Base-by-base conservation (phyloP, 2,329 filamentous ascomycete species). In the Verticillium alfalfae region DNA sequence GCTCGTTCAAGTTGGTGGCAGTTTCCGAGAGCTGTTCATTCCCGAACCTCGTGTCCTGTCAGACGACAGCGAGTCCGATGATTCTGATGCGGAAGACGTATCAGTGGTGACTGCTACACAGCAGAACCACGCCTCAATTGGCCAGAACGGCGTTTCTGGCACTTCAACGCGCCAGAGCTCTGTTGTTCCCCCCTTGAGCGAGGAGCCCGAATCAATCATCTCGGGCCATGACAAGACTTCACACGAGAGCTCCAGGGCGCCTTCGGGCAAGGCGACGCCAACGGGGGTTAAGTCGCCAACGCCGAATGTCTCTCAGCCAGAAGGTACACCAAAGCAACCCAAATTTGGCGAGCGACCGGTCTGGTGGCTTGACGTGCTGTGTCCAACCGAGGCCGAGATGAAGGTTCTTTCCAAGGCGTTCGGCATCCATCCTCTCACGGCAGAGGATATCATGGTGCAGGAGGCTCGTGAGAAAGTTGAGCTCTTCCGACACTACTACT, bases 381-480 rank as follows among this genome's bases (percentile, higher is more conserved):
- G 86, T 55, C 95, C 95, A 1, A 97, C 93, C 0, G 93, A 98
- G 70, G 87, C 88, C 0, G 95, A 99, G 76, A 98, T 99, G 95
- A 94, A 93, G 72, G 87, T 95, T 9, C 84, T 99, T 49, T 88
- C 92, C 36, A 96, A 96, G 71, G 85, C 95, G 0, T 99, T 99
- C 72, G 92, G 93, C 16, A 97, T 99, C 63, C 95, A 99, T 76
- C 93, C 95, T 0, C 79, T 99, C 62, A 99, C 95, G 0, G 89
- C 92, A 1, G 95, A 99, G 75, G 95, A 99, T 72, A 97, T 99
- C 69, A 89, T 98, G 84, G 89, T 97, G 80, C 92, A 98, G 73
- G 95, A 99, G 78, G 91, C 93, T 49, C 93, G 95, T 26, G 95
- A 99, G 72, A 99, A 99, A 77, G 95, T 99, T 0, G 95, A 99